Conservation (phyloP, 2,329 filamentous ascomycete species). For the Phaeosphaeriaceae sp. region DNA sequence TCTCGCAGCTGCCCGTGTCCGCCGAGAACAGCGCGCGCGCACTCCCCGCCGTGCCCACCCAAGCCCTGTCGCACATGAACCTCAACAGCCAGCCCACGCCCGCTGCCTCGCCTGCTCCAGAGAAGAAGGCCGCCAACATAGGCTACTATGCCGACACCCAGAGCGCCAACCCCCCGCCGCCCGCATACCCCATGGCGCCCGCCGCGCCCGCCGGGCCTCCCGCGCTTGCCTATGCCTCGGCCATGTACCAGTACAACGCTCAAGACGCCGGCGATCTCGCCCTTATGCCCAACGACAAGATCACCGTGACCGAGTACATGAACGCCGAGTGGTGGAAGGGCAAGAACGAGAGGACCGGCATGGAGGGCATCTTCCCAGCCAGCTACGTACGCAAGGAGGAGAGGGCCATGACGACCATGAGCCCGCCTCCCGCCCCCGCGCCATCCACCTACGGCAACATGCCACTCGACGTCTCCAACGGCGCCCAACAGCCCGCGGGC, state of each 20-base stretch:
- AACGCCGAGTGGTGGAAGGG: conserved; percentile 98
- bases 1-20: conserved; percentile 76
- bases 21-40: conserved; percentile 66
- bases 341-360: conserved; percentile 79
- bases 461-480: conserved; percentile 77
- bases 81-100: conserved; percentile 39
- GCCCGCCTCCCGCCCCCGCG: conserved; percentile 43
- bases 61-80: conserved; percentile 43
- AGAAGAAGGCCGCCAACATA: conserved; percentile 50
- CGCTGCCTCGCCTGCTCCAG: conserved; percentile 35
- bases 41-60: conserved; percentile 39
- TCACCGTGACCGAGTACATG: conserved; percentile 89
- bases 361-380: conserved; percentile 93
- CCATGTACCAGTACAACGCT: conserved; percentile 83
- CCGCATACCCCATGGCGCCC: conserved; percentile 55
- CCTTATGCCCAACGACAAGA: conserved; percentile 79
- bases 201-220: conserved; percentile 58
- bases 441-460: conserved; percentile 73
- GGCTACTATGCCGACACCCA: conserved; percentile 50
- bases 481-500: conserved; percentile 53
- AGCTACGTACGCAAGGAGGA: conserved; percentile 81
- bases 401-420: conserved; percentile 57
- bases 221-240: conserved; percentile 76
- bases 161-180: conserved; percentile 53
- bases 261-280: conserved; percentile 83